Evolutionary conservation across 2,329 filamentous ascomycete species (phyloP).

Genomic region (Aaosphaeria arxii): DNA sequence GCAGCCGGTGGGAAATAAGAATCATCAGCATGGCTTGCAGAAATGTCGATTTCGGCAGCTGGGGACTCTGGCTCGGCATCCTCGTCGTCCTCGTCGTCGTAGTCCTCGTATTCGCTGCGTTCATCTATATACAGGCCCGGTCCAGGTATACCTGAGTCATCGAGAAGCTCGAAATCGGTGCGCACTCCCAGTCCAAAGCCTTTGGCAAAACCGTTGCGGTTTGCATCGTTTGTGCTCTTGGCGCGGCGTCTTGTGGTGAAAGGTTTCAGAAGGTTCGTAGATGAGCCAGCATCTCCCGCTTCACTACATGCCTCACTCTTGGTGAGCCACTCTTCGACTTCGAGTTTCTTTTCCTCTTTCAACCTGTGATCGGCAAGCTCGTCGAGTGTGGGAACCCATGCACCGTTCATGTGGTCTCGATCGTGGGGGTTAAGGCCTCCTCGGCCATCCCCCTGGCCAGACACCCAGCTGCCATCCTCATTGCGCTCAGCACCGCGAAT

Average conservation of each 20-base stretch:
- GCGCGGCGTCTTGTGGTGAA: constrained; percentile 42
- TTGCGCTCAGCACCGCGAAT: constrained; percentile 38
- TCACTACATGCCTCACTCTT: constrained; percentile 47
- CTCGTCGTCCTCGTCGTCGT: constrained; percentile 33
- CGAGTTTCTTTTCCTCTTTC: constrained; percentile 50
- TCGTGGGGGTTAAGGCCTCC: constrained; percentile 47
- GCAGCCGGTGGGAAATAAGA: constrained; percentile 29
- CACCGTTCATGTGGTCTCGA: constrained; percentile 40
- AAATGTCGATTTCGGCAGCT: constrained; percentile 30
- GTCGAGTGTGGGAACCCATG: constrained; percentile 48
- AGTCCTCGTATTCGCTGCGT: constrained; percentile 35
- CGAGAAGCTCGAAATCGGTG: constrained; percentile 25
- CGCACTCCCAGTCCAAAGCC: constrained; percentile 31
- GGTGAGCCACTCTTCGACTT: constrained; percentile 54
- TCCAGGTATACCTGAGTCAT: constrained; percentile 47
- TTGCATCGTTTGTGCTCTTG: constrained; percentile 44
- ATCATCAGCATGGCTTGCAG: constrained; percentile 18
- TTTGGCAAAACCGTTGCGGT: constrained; percentile 16
- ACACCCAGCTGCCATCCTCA: constrained; percentile 48
- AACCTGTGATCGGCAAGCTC: constrained; percentile 49
- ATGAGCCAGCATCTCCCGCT: constrained; percentile 38
- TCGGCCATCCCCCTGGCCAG: constrained; percentile 37
- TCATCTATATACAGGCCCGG: constrained; percentile 47
- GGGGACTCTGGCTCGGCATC: constrained; percentile 30
- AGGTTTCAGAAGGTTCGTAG: constrained; percentile 23